Evolutionary conservation across 164 flowering plant genomes (phyloP).

Genomic region (Piper longum): DNA sequence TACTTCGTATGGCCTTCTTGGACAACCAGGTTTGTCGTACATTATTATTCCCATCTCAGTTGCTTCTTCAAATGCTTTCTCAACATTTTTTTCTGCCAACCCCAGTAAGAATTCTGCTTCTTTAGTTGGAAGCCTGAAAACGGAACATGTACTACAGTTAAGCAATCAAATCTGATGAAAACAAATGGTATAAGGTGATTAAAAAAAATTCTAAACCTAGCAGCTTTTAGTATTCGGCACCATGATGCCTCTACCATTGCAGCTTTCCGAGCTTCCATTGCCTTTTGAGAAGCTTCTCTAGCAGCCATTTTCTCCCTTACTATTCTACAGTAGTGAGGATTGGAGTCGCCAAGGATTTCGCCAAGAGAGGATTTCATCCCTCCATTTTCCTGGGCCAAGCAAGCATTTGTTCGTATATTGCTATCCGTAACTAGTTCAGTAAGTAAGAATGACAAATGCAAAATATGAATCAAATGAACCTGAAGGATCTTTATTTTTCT

Average conservation of each 20-base stretch:
- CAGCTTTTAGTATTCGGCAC: conserved; percentile 82
- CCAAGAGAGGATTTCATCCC: conserved; percentile 86
- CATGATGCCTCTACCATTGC: conserved; percentile 97
- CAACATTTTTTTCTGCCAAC: conserved; percentile 53
- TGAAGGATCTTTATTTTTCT: conserved; percentile 74
- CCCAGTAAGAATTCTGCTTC: conserved; percentile 52
- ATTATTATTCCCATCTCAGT: conserved; percentile 64
- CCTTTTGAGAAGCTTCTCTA: conserved; percentile 66
- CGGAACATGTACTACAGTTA: not conserved
- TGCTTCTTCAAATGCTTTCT: conserved; percentile 78
- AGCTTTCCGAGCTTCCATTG: conserved; percentile 85
- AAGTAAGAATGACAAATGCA: no score
- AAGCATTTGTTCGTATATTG: not conserved
- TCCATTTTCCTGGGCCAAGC: conserved; percentile 49
- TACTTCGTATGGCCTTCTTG: conserved; percentile 36
- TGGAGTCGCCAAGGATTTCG: conserved; percentile 77
- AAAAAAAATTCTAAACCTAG: conserved; percentile 36
- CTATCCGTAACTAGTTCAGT: not conserved
- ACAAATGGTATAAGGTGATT: not conserved
- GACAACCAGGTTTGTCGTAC: conserved; percentile 57
- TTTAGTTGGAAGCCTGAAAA: conserved; percentile 56
- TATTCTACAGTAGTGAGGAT: conserved; percentile 79
- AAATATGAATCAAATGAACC: conserved; percentile 24
- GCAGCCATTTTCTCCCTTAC: conserved; percentile 83
- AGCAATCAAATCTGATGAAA: conserved; percentile 1